A percentile compares a stretch with the other conserved stretches of the same genome.
phyloP scores from a whole-genome alignment of 352 stramenopile genomes.

The Pythium folliculosum region DNA sequence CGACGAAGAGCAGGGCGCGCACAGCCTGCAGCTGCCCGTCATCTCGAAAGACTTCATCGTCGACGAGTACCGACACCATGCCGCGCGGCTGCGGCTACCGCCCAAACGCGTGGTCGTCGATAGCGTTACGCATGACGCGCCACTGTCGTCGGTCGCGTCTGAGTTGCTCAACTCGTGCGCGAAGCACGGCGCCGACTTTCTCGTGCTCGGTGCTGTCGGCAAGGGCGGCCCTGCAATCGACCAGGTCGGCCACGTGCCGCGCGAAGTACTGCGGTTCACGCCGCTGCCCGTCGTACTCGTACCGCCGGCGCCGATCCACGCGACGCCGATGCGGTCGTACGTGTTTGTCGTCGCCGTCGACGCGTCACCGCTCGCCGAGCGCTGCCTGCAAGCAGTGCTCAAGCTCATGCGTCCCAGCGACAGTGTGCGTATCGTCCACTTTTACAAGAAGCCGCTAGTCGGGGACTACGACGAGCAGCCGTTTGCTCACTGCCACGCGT shows the following conservation, averaged over 20 bases:
- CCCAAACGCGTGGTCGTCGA: constrained; percentile 42
- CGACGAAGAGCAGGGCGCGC: constrained; percentile 40
- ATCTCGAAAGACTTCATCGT: constrained; percentile 64
- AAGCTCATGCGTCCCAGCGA: constrained; percentile 59
- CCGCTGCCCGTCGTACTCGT: constrained; percentile 43
- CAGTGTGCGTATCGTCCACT: constrained; percentile 55
- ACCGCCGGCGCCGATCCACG: constrained; percentile 50
- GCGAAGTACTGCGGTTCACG: constrained; percentile 38
- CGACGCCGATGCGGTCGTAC: constrained; percentile 40
- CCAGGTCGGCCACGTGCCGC: constrained; percentile 59
- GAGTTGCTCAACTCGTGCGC: constrained; percentile 39
- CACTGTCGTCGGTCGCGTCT: constrained; percentile 30
- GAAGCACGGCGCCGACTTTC: constrained; percentile 39
- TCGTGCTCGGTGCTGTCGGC: constrained; percentile 58
- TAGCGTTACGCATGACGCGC: constrained; percentile 25
- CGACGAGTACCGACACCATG: constrained; percentile 61
- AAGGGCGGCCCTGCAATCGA: constrained; percentile 60
- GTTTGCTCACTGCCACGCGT: constrained; percentile 37
- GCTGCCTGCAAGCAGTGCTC: constrained; percentile 50
- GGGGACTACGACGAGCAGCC: constrained; percentile 36
- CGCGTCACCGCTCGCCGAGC: constrained; percentile 16
- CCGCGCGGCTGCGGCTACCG: constrained; percentile 40
- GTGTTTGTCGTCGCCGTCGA: constrained; percentile 65
- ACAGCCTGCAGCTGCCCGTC: constrained; percentile 54
- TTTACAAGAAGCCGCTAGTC: constrained; percentile 51